phyloP scores from a whole-genome alignment of 768 basidiomycete species.

The Thelephora ganbajun region DNA sequence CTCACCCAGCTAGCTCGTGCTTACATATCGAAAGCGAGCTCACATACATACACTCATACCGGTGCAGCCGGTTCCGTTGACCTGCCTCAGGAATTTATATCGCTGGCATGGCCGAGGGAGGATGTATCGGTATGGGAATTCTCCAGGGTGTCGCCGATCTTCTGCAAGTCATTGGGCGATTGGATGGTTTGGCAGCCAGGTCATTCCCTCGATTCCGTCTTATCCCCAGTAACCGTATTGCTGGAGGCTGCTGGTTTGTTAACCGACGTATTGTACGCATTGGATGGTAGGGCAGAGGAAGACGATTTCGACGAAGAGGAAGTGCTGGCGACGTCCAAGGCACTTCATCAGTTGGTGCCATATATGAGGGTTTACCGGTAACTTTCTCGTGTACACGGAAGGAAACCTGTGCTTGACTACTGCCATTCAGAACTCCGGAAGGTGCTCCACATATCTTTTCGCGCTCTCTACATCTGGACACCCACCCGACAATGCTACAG shows the following conservation, averaged over 20 bases:
- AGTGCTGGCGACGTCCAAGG: slow-evolving; percentile 47
- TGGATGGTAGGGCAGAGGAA: slow-evolving; percentile 34
- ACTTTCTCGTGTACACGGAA: slow-evolving; percentile 14
- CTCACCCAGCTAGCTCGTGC: slow-evolving; percentile 50
- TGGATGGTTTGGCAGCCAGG: slow-evolving; percentile 35
- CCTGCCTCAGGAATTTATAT: slow-evolving; percentile 50
- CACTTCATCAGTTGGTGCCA: slow-evolving; percentile 40
- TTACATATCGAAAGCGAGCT: slow-evolving; percentile 41
- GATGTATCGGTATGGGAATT: slow-evolving; percentile 58
- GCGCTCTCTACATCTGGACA: slow-evolving; percentile 36
- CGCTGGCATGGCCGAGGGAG: slow-evolving; percentile 60
- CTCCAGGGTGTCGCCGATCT: slow-evolving; percentile 35
- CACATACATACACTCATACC: slow-evolving; percentile 39
- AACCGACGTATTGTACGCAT: slow-evolving; percentile 61
- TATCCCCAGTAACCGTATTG: slow-evolving; percentile 27
- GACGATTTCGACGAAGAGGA: slow-evolving; percentile 68
- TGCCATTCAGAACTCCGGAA: slow-evolving; percentile 27
- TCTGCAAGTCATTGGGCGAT: slow-evolving; percentile 39
- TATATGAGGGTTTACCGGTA: slow-evolving; percentile 49
- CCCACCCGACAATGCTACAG: slow-evolving; percentile 46
- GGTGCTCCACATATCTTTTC: slow-evolving; percentile 35
- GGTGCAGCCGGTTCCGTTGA: slow-evolving; percentile 48
- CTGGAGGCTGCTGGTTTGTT: slow-evolving; percentile 57
- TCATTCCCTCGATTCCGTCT: slow-evolving; percentile 4
- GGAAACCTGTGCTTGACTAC: neutral